phyloP scores from a whole-genome alignment of 1,284 basidiomycete genomes.

The Crocinoboletus sp. region DNA sequence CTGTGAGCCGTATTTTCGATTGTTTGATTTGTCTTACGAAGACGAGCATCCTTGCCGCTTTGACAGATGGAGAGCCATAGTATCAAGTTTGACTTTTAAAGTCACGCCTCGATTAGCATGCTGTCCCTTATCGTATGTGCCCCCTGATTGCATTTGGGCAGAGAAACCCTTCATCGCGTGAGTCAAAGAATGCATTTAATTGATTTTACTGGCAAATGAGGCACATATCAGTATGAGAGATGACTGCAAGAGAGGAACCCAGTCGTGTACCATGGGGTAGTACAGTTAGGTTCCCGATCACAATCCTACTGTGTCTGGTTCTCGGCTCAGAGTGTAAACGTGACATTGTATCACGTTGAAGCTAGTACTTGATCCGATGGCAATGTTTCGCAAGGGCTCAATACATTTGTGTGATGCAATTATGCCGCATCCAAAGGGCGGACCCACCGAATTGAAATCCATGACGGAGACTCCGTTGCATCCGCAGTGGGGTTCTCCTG shows the following conservation, averaged over 20 bases:
- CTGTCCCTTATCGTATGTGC: too few species aligned
- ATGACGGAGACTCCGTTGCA: slow-evolving; percentile 28
- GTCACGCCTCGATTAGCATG: neutral
- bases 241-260: too few species aligned
- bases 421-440: slow-evolving; percentile 42
- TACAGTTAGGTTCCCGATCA: too few species aligned
- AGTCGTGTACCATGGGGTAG: too few species aligned
- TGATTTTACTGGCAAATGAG: neutral
- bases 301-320: too few species aligned
- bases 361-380: neutral
- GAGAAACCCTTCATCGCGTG: too few species aligned
- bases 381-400: neutral
- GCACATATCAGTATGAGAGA: neutral
- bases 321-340: neutral
- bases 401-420: neutral
- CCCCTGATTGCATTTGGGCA: too few species aligned
- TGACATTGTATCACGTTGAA: neutral
- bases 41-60: slow-evolving; percentile 9
- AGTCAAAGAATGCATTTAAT: neutral
- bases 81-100: slow-evolving; percentile 70
- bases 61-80: slow-evolving; percentile 73
- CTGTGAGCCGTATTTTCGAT: slow-evolving; percentile 46
- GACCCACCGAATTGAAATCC: slow-evolving; percentile 47
- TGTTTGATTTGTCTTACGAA: slow-evolving; percentile 1
- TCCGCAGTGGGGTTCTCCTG: slow-evolving; percentile 3